Base-by-base conservation (phyloP, 805 yeast genomes). In the Yueomyces sinensis region DNA sequence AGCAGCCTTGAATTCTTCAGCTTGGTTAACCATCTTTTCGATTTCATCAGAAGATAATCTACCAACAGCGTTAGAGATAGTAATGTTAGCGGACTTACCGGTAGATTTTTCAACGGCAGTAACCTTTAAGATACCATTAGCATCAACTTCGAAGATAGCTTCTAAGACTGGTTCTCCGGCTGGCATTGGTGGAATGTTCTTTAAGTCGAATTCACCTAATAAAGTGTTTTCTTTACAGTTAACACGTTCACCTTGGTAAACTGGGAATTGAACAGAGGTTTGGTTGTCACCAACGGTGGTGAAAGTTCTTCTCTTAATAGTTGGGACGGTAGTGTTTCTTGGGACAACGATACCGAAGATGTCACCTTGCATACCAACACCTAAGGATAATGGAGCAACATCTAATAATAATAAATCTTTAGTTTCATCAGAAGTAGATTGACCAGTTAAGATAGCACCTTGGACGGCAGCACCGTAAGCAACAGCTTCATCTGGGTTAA, bases 381-480 rank as follows among this genome's bases (percentile, higher is more conserved):
- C 36, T 17, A 24, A 19, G 9, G 30, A 34, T 25, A 25, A 79
- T 63, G 97, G 97, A 59, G 86, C 87, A 54, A 87, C 96, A 72
- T 87, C 96, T 67, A 87, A 78, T 62, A 87, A 76, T 56, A 87
- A 78, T 64, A 87, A 76, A 69, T 86, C 95, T 69, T 86, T 83
- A 63, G 95, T 84, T 65, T 84, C 94, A 44, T 79, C 89, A 50
- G 81, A 76, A 45, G 83, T 77, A 44, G 82, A 74, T 65, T 72
- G 84, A 70, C 95, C 32, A 22, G 32, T 31, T 17, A 86, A 74
- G 69, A 86, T 83, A 61, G 95, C 95, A 71, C 94, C 96, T 74
- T 86, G 96, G 57, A 86, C 95, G 58, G 96, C 95, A 58, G 96
- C 96, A 78, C 96, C 96, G 74, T 84, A 84, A 58, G 95, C 96